Percentiles rank a stretch among this genome's conserved stretches.
Conservation (phyloP, 2,329 filamentous ascomycete species). For the Neonectria punicea region DNA sequence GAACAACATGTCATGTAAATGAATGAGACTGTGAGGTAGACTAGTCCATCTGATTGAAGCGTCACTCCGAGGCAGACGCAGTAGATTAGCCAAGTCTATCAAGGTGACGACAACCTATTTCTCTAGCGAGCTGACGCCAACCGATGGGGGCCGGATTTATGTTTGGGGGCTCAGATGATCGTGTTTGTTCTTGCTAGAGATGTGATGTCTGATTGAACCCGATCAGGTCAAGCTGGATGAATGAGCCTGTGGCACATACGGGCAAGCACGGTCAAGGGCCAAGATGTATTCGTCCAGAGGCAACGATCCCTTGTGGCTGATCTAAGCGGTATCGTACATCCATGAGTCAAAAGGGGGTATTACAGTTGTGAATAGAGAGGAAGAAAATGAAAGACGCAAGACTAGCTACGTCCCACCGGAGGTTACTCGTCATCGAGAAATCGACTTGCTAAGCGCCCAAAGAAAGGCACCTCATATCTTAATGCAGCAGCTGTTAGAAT, state of each 20-base stretch:
- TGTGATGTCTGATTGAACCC: neutral
- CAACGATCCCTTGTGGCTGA: neutral
- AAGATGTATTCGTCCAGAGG: neutral
- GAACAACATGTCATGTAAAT: neutral
- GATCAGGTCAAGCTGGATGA: neutral
- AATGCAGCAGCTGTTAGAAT: neutral
- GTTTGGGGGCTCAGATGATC: neutral
- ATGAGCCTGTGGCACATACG: neutral
- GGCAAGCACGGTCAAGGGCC: neutral
- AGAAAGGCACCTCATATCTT: slow-evolving; percentile 87
- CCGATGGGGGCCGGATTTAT: neutral
- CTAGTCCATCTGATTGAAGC: neutral
- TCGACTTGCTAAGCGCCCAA: slow-evolving; percentile 85
- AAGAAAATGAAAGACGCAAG: neutral
- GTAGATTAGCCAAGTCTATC: neutral
- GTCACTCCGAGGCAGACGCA: neutral
- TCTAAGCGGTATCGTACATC: slow-evolving; percentile 13
- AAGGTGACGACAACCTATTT: neutral
- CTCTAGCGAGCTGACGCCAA: neutral
- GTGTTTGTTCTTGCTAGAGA: neutral
- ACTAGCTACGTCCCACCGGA: neutral
- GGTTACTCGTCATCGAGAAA: slow-evolving; percentile 85
- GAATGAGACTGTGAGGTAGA: neutral
- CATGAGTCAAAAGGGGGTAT: slow-evolving; percentile 20
- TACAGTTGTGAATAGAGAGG: slow-evolving; percentile 8